Base-by-base conservation (phyloP, 148 eudicot species). In the Heliosperma pusillum region DNA sequence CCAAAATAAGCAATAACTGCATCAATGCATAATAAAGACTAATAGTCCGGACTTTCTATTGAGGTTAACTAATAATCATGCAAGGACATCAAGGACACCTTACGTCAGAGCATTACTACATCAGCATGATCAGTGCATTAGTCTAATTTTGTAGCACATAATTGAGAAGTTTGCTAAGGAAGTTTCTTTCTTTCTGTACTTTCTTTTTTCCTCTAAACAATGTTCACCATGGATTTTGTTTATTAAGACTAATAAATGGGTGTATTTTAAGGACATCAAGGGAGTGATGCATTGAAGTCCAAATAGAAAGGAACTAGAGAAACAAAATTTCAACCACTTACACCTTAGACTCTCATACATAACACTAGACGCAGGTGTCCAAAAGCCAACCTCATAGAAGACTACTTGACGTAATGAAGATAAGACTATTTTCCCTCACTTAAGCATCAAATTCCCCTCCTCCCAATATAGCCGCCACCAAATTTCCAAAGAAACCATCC, bases 21-120 rank as follows among this genome's bases (percentile, higher is more conserved):
- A 68, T 68, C 13, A 66, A 20, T 66, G 70, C 22, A 47, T 22
- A n/a, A n/a, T n/a, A 44, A 68, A 42, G 71, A 68, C 55, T 44
- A 68, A 68, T 30, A 21, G 55, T 42, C 29, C 22, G 56, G 50
- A 66, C 70, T 66, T 19, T 36, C 24, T 33, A 8, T 62, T 3
- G 33, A 26, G 30, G 50, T 15, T 63, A 16, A 63, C 36, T 36
- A n/a, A 36, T 20, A 68, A 68, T 68, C 10, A 22, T 21, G 45
- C 29, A 68, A 20, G 56, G 55, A 68, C 9, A n/a, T 10, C 71
- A 22, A 10, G 7, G 25, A 68, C 71, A 45, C 30, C 10, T 45
- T 66, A 19, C 25, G 9, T 17, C 25, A 68, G 30, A 45, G 53
- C 7, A 69, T 22, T 44, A 69, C 4, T 44, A 13, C 1, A 10